Evolutionary conservation across 1,284 basidiomycete genomes (phyloP).

Genomic region (Pseudozyma pruni): DNA sequence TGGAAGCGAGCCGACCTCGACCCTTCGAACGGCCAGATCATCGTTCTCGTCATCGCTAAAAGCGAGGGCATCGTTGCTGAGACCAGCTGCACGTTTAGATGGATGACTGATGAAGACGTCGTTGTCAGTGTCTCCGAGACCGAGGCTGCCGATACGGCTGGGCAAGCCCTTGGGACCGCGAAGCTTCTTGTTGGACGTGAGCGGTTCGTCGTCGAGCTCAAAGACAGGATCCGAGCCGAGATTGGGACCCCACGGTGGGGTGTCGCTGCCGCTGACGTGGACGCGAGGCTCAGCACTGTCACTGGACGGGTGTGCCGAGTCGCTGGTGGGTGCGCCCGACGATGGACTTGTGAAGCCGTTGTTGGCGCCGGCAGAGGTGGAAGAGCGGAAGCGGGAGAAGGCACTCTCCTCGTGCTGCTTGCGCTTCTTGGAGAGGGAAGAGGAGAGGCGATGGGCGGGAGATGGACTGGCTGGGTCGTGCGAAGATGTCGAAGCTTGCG

Average conservation of each 20-base stretch:
- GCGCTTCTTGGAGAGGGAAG: slow-evolving; percentile 34
- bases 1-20: slow-evolving; percentile 39
- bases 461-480: slow-evolving; percentile 49
- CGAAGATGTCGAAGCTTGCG: slow-evolving; percentile 29
- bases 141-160: slow-evolving; percentile 45
- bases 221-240: slow-evolving; percentile 45
- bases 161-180: slow-evolving; percentile 40
- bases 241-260: slow-evolving; percentile 57
- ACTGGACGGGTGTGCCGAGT: slow-evolving; percentile 44
- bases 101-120: slow-evolving; percentile 43
- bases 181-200: slow-evolving; percentile 47
- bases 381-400: slow-evolving; percentile 38
- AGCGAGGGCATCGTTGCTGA: slow-evolving; percentile 49
- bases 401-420: slow-evolving; percentile 41
- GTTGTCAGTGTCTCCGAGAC: slow-evolving; percentile 31
- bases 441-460: slow-evolving; percentile 26
- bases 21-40: slow-evolving; percentile 44
- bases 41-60: slow-evolving; percentile 51
- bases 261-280: slow-evolving; percentile 60
- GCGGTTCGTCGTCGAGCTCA: slow-evolving; percentile 42
- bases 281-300: slow-evolving; percentile 42
- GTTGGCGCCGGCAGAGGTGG: slow-evolving; percentile 20
- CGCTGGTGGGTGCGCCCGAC: slow-evolving; percentile 40
- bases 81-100: slow-evolving; percentile 42
- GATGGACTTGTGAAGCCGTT: slow-evolving; percentile 50